Evolutionary conservation across 257 asterid genomes (phyloP), one percentile per base, ranked within the genome.

Genomic region (Thymus quinquecostatus): DNA sequence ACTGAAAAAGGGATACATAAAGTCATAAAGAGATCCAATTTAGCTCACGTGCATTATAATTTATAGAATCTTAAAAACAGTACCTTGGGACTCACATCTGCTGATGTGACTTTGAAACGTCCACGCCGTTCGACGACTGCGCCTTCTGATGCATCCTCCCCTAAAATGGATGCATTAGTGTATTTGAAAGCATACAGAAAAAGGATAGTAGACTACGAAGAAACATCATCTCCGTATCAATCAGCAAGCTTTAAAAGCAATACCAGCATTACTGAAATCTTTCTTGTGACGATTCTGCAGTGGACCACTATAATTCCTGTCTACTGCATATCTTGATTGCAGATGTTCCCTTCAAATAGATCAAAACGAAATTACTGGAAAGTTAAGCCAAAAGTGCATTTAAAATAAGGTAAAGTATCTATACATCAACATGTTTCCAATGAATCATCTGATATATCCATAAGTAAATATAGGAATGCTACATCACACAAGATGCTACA

Each of bases 101-200:
- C 93, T 50, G 96, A 84, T 71, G 95, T 92, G 84, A 92, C 97
- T 84, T 90, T 87, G 84, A 90, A 92, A 43, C 98, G 98, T 34
- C 98, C 98, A 85, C 77, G 84, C 61, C 90, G 89, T 83, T 87
- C 95, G 72, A 92, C 79, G 8, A 88, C 71, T 76, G 92, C 89
- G 55, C 91, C 91, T 82, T 92, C 97, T 48, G 98, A 83, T 70
- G 80, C 70, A 70, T 90, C 95, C 51, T 92, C 96, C 64, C 83
- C 98, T 92, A 70, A 73, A 75, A 75, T 66, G 76, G 56, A 85
- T 63, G 74, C 51, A 2, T 48, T 60, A 61, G 36, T 60, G 56
- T 60, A 40, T 66, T 36, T 47, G 49, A 29, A 28, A n/a, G 38
- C 2, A 72, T 45, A 58, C 28, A 47, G 38, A 14, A 3, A 6